Evolutionary conservation across 176 grass and related monocot genomes (phyloP).

Genomic region (Tillandsia fasciculata): DNA sequence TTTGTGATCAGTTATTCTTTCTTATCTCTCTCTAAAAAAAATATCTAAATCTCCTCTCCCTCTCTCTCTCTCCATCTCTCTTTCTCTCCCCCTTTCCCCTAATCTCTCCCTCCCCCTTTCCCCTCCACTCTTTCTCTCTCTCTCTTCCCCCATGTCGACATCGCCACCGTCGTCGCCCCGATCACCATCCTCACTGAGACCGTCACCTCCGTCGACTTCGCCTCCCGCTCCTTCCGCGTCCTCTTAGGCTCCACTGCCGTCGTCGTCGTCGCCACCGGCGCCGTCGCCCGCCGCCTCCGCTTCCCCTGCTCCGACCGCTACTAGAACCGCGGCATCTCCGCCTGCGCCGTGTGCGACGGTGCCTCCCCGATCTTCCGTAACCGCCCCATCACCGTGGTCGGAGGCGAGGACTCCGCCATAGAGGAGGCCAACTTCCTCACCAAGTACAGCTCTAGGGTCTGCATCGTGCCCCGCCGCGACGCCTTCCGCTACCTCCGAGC

Average conservation of each 20-base stretch:
- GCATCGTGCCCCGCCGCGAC: conserved; percentile 87
- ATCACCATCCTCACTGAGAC: too few relatives aligned
- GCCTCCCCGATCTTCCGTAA: conserved; percentile 81
- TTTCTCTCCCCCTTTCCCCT: too few relatives aligned
- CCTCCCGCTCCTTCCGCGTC: too few relatives aligned
- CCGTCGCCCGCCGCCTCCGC: conserved; percentile 71
- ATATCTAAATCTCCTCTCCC: too few relatives aligned
- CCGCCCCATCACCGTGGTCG: conserved; percentile 77
- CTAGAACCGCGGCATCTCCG: conserved; percentile 95
- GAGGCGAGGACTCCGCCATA: conserved; percentile 94
- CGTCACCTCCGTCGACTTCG: too few relatives aligned
- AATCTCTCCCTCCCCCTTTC: too few relatives aligned
- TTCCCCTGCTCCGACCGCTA: conserved; percentile 57
- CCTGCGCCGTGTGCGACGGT: conserved; percentile 95
- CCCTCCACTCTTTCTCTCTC: too few relatives aligned
- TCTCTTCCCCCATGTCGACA: too few relatives aligned
- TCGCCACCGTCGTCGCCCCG: too few relatives aligned
- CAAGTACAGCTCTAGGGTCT: conserved; percentile 83
- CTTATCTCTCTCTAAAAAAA: too few relatives aligned
- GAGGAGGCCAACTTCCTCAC: conserved; percentile 99
- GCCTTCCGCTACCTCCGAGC: conserved; percentile 28
- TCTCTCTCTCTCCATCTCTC: too few relatives aligned
- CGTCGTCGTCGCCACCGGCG: conserved; percentile 73
- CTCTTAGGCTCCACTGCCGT: too few relatives aligned
- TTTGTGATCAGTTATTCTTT: not conserved